Base-by-base conservation (phyloP, 257 asterid species). In the Galeopsis tetrahit region DNA sequence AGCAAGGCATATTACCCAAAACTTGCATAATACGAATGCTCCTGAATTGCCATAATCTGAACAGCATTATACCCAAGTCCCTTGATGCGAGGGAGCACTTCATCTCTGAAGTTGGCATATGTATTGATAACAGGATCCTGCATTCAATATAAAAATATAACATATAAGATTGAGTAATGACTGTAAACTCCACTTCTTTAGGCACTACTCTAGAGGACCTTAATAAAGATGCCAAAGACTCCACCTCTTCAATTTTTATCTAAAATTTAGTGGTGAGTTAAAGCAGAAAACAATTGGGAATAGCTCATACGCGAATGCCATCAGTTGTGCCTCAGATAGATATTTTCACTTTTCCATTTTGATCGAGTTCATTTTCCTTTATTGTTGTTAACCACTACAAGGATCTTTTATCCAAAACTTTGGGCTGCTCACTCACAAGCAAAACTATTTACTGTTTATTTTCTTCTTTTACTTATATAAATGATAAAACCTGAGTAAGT, bases 41-140 rank as follows among this genome's bases (percentile, higher is more conserved):
- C 99, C 85, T 92, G 99, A 80, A 95, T 95, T 71, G 99, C 99
- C 99, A 95, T 95, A 59, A 95, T 86, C 84, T 95, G 99, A 83
- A 95, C 96, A 55, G 98, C 99, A 81, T 95, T 95, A 71, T 95
- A 95, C 43, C 99, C 99, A 76, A 95, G 96, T 80, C 68, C 83
- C 89, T 95, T 95, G 80, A 95, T 92, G 36, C 99, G 99, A 58
- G 98, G 99, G 63, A 95, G 99, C 52, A 95, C 94, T 44, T 95
- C 96, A 63, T 95, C 99, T 77, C 98, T 81, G 82, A 95, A 92
- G 81, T 92, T 89, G 77, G 84, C 90, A 68, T 92, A 95, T 42
- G 98, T 88, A 81, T 86, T 95, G 79, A 90, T 92, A 61, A 86
- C 49, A 77, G 99, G 99, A 66, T 95, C 97, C 99, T 95, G 88